Evolutionary conservation across 2,329 filamentous ascomycete genomes (phyloP), one percentile per base, ranked within the genome.

Genomic region (Aspergillus fumigatus): DNA sequence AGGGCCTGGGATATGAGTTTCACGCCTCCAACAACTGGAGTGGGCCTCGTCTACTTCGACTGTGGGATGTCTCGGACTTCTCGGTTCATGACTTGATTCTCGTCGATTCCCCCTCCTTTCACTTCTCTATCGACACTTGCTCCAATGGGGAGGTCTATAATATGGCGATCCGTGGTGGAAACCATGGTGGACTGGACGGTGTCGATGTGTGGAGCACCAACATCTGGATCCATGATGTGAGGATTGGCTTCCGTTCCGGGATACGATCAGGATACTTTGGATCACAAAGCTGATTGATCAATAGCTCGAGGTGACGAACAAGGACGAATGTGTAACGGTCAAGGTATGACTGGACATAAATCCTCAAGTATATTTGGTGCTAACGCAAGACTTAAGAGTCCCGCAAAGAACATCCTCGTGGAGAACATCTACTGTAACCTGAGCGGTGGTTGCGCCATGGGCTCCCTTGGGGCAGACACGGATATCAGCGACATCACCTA

Each of bases 371-470:
- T 35, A 6, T 17, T 7, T 17, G 1, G 7, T 17, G 2, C 32
- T 35, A 35, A 35, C 32, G 32, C 14, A 35, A 25, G 38, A 50
- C 23, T 38, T 14, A 50, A 79, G 76, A 77, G 73, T 48, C 79
- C 80, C 1, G 73, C 81, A 3, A 73, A 77, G 52, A 78, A 84
- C 65, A 78, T 85, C 40, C 73, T 84, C n/a, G 69, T 85, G 40
- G 83, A 86, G 63, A 81, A 80, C 60, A 77, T 86, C 57, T 83
- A 83, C 71, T 86, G 84, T 73, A 86, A 86, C 73, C 82, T 79
- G 79, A 81, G 77, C n/a, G 83, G 82, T 17, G 82, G 81, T 49
- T 83, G 81, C 60, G 82, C 79, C 10, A 81, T 86, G 62, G 83
- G 83, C 38, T 84, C 80, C 3, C 74, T 86, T 2, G 78, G 75